Base-by-base conservation (phyloP, 371 early-diverging fungal genomes). In the Zopfochytrium polystomum region DNA sequence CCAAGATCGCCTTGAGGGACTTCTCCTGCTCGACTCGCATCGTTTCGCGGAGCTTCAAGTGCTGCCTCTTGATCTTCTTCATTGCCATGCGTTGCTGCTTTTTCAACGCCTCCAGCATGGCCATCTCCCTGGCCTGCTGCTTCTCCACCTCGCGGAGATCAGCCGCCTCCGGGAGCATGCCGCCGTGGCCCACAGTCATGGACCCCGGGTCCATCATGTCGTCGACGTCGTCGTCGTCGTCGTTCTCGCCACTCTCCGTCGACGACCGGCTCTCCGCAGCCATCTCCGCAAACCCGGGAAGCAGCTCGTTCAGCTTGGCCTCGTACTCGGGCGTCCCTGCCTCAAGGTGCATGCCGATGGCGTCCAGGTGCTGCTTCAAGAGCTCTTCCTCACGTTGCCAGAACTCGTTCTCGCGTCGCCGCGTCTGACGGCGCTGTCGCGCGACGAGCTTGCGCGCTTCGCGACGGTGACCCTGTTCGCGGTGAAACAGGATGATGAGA, bases 321-420 rank as follows among this genome's bases (percentile, higher is more conserved):
- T 31, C 15, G 49, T 46, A 55, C 22, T n/a, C 58, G 3, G 29
- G 20, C n/a, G n/a, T n/a, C n/a, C n/a, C n/a, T 13, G 55, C 56
- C 6, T 60, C 67, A 11, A 47, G 54, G 22, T 49, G 45, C 0
- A 51, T 33, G 2, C 52, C 61, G 23, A 55, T 52, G 20, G 51
- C 52, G 23, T 25, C 43, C 32, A 62, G 33, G 26, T 55, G 42
- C 18, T 63, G 65, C 22, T 48, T 52, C 32, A 73, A 57, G 11
- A 53, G 49, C 22, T 60, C 65, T 43, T 69, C 66, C 46, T 60
- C 53, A 15, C 57, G 58, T 30, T 51, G 15, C 65, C 65, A 69
- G 50, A 65, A 73, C 60, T 60, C 52, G 35, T 53, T 58, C 45
- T 68, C 65, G 48, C 73, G 66, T 15, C 62, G 42, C 50, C 64